These are phyloP conservation scores for Mycena chlorophos DNA, from an alignment of 768 basidiomycete species.

Conservation along the genomic window DNA sequence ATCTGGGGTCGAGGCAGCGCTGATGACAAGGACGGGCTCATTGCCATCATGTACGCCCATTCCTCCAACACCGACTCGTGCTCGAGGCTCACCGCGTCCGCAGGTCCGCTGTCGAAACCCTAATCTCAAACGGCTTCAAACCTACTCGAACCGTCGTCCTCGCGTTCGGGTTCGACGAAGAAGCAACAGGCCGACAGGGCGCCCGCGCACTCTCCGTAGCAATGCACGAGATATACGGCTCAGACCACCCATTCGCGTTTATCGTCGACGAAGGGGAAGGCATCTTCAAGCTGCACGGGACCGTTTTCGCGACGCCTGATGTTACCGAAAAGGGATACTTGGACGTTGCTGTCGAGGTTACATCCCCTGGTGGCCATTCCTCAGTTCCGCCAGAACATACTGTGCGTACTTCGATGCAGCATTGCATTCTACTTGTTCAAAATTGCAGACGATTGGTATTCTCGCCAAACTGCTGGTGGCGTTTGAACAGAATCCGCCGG, in stretches of 20 bases:
- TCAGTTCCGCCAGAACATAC: conserved; percentile 83
- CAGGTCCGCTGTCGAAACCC: conserved; percentile 60
- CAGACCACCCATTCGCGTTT: conserved; percentile 64
- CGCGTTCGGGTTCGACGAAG: conserved; percentile 78
- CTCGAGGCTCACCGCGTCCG: conserved; percentile 24
- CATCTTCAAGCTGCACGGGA: conserved; percentile 50
- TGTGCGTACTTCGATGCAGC: conserved; percentile 37
- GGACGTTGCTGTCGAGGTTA: conserved; percentile 63
- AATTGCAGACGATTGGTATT: conserved; percentile 71
- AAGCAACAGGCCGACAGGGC: conserved; percentile 60
- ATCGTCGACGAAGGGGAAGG: conserved; percentile 86
- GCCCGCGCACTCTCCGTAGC: conserved; percentile 47
- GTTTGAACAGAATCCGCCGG: conserved; percentile 66
- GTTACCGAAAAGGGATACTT: conserved; percentile 76
- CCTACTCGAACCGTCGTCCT: conserved; percentile 65
- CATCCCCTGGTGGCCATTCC: conserved; percentile 80
- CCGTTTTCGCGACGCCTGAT: conserved; percentile 58
- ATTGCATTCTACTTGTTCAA: neutral
- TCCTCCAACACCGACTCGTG: no score
- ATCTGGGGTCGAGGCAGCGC: conserved; percentile 77
- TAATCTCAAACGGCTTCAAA: conserved; percentile 61
- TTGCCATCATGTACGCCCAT: conserved; percentile 58
- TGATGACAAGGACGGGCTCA: conserved; percentile 75
- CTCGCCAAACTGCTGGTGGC: conserved; percentile 68
- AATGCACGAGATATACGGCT: conserved; percentile 64